Evolutionary conservation across 2,329 filamentous ascomycete genomes (phyloP).

Genomic region (Aspergillus ustus): DNA sequence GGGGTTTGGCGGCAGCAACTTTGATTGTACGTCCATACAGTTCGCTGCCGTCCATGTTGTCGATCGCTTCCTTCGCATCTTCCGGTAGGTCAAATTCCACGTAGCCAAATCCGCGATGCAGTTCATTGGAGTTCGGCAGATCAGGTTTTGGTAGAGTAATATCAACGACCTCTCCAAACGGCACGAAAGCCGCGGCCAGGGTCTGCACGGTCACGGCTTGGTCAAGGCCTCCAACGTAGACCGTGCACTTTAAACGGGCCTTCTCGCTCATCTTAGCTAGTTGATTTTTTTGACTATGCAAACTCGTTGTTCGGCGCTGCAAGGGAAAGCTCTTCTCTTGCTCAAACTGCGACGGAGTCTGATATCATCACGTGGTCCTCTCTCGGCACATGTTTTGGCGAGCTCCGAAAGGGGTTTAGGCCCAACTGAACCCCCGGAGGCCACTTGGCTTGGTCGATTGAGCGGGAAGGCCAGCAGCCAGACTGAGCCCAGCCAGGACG

Average conservation of each 20-base stretch:
- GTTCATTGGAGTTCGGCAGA: slow-evolving; percentile 73
- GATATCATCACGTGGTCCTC: slow-evolving; percentile 39
- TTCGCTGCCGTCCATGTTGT: slow-evolving; percentile 98
- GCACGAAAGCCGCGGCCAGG: slow-evolving; percentile 89
- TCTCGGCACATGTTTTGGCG: slow-evolving; percentile 37
- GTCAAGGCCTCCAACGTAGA: slow-evolving; percentile 90
- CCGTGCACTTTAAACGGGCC: slow-evolving; percentile 82
- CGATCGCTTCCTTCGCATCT: slow-evolving; percentile 92
- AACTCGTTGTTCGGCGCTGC: neutral
- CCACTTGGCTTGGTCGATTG: slow-evolving; percentile 49
- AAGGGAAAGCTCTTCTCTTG: neutral
- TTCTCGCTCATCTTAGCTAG: slow-evolving; percentile 72
- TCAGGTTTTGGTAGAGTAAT: slow-evolving; percentile 90
- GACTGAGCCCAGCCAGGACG: slow-evolving; percentile 16
- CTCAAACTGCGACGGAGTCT: slow-evolving; percentile 22
- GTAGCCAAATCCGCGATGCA: slow-evolving; percentile 93
- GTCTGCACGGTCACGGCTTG: slow-evolving; percentile 74
- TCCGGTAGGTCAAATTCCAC: slow-evolving; percentile 87
- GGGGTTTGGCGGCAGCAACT: slow-evolving; percentile 87
- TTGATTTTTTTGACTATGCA: neutral
- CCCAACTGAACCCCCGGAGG: slow-evolving; percentile 35
- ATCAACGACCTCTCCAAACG: slow-evolving; percentile 94
- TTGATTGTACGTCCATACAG: slow-evolving; percentile 91
- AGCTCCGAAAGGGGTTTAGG: slow-evolving; percentile 37
- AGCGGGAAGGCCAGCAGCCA: slow-evolving; percentile 9